Evolutionary conservation across 2,329 filamentous ascomycete species (phyloP).

Genomic region (Verticillium klebahnii): DNA sequence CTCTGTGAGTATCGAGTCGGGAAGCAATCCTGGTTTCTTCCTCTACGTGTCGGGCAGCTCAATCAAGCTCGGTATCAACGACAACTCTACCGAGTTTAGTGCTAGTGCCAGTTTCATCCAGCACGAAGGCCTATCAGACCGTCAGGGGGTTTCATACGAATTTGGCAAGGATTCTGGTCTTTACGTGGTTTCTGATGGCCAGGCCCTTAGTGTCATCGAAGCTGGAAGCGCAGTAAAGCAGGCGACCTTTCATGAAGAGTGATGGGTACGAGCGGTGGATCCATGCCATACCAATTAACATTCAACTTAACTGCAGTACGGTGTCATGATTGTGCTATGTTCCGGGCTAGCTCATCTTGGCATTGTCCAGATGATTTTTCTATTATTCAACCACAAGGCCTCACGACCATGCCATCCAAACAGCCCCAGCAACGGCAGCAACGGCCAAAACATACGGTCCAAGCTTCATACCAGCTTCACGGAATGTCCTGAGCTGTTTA

Average conservation of each 20-base stretch:
- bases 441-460: not conserved
- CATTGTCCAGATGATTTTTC: no score
- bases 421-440: not conserved
- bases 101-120: conserved; percentile 14
- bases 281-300: no score
- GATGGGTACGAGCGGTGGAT: not conserved
- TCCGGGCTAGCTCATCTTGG: no score
- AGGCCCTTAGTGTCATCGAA: not conserved
- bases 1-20: conserved; percentile 18
- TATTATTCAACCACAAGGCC: no score
- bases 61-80: conserved; percentile 7
- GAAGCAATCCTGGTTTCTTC: conserved; percentile 16
- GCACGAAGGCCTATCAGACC: conserved; percentile 20
- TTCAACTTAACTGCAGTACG: no score
- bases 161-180: not conserved
- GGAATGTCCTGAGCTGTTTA: not conserved
- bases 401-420: not conserved
- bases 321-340: no score
- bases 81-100: conserved; percentile 6
- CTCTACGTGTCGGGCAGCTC: conserved; percentile 9
- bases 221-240: not conserved
- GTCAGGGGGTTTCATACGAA: conserved; percentile 17
- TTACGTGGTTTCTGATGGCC: not conserved
- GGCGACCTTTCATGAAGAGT: not conserved
- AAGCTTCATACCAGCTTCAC: not conserved